Base-by-base conservation (phyloP, 2,329 filamentous ascomycete species). In the Colletotrichum simmondsii region DNA sequence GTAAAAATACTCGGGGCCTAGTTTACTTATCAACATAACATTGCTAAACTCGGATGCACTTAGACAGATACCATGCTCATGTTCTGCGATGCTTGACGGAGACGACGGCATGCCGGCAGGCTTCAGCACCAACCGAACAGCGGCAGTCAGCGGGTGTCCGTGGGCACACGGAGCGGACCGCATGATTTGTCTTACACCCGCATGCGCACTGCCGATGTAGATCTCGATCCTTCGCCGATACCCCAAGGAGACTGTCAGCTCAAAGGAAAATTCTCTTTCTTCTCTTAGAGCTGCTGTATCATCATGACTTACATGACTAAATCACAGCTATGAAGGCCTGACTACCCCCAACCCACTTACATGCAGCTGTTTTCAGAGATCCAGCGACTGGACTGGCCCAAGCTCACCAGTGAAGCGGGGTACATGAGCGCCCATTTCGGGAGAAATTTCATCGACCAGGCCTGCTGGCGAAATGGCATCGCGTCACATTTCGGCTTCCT, bases 391-490 rank as follows among this genome's bases (percentile, higher is more conserved):
- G 37, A 42, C 5, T 16, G 37, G 37, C 19, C 37, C 37, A 42
- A 42, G 37, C 37, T 42, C 37, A 19, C 6, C 14, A 5, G 0
- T 1, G 1, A 5, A 1, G 1, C 2, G 37, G 37, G 14, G 14
- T 42, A 42, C 2, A 42, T 42, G 0, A 16, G 5, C 5, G 12
- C 2, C 0, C 0, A 2, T 6, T 42, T 42, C 2, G 3, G 35
- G 5, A 5, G 2, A 7, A 16, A 6, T 6, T 7, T 0, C 14
- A 16, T 42, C 35, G 5, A 26, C 4, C 37, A 64, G 19, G 70
- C 70, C 70, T 72, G 70, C 70, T 72, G 70, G 70, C 70, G 70
- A 72, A 72, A 72, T 72, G 70, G 70, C 70, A 72, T 72, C 70
- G 70, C 70, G 70, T 72, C 70, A 72, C 59, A 72, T 72, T 72